A percentile compares a stretch with the other conserved stretches of the same genome.
Evolutionary conservation across 2,329 filamentous ascomycete species (phyloP).

Genomic region (Aspergillus ibericus): DNA sequence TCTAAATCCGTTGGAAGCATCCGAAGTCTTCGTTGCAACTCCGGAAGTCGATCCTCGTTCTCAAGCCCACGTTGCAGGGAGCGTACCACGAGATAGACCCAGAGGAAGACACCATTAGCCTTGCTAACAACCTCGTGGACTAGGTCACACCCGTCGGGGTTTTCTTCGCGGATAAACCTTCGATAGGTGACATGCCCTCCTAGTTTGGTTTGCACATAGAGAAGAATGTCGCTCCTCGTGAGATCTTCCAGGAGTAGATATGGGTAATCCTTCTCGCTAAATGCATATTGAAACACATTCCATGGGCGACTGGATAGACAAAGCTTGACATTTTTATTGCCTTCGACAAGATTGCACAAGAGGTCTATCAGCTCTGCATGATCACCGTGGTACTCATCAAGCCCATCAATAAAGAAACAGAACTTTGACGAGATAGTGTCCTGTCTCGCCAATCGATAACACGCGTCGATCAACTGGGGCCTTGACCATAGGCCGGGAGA

Average conservation of each 20-base stretch:
- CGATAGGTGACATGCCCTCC: background rate
- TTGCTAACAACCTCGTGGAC: background rate
- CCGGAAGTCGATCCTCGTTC: no score
- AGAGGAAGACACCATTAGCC: background rate
- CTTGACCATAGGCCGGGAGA: background rate
- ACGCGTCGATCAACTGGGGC: background rate
- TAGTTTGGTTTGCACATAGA: background rate
- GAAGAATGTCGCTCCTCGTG: no score
- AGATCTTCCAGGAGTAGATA: no score
- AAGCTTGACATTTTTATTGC: background rate
- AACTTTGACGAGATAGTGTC: background rate
- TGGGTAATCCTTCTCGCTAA: background rate
- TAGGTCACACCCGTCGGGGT: no score
- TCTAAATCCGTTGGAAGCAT: no score
- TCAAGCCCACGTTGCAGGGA: no score
- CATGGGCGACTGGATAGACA: conserved; percentile 1
- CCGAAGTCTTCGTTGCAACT: no score
- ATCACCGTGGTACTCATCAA: conserved; percentile 19
- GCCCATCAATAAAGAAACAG: conserved; percentile 22
- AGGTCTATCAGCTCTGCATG: no score
- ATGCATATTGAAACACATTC: background rate
- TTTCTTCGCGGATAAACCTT: no score
- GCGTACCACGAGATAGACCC: background rate
- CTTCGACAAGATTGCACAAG: no score
- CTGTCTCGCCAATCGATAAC: background rate